Base-by-base conservation (phyloP, 1,284 basidiomycete species). In the Mrakiaceae sp. region DNA sequence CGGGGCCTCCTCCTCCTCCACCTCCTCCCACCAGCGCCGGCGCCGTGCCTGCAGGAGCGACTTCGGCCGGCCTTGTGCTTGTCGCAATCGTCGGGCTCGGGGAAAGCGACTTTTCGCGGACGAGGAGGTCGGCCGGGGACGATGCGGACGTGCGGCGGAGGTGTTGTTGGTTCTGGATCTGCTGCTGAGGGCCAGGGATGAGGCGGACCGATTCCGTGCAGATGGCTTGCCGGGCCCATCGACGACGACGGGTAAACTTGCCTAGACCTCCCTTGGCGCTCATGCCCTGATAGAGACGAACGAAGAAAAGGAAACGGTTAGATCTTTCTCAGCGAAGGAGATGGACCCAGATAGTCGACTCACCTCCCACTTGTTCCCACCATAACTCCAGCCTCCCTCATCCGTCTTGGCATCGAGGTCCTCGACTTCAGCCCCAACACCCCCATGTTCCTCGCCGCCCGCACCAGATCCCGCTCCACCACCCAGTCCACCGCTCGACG, bases 361-460 rank as follows among this genome's bases (percentile, higher is more conserved):
- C 61, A 80, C 82, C 71, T 96, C 93, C 94, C 94, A 97, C 73
- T 95, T 94, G 75, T 97, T 97, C 72, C 95, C 94, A 3, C 87
- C 88, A 73, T 93, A 96, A 46, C 93, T 83, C 93, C 93, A 96
- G 0, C 93, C 93, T 66, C 95, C 90, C 0, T 80, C 72, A 73
- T 97, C 93, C 0, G 92, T 95, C 56, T 79, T 76, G 54, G 81
- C 76, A 46, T 80, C 62, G 14, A 69, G 42, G 55, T 73, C 69
- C 48, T 52, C 59, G 50, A 66, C 16, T 52, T 67, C 63, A 48
- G 59, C 64, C 52, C 40, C 54, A 40, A 72, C 70, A 2, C 60
- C 59, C 55, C 64, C 3, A 55, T 69, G 67, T 16, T 71, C 70
- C 44, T 70, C 74, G 4, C 66, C n/a, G 5, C 51, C 55, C 39